Percentiles rank a stretch among this genome's conserved stretches.
phyloP scores from a whole-genome alignment of 495 filamentous ascomycete genomes.

The Bombardia bombarda region DNA sequence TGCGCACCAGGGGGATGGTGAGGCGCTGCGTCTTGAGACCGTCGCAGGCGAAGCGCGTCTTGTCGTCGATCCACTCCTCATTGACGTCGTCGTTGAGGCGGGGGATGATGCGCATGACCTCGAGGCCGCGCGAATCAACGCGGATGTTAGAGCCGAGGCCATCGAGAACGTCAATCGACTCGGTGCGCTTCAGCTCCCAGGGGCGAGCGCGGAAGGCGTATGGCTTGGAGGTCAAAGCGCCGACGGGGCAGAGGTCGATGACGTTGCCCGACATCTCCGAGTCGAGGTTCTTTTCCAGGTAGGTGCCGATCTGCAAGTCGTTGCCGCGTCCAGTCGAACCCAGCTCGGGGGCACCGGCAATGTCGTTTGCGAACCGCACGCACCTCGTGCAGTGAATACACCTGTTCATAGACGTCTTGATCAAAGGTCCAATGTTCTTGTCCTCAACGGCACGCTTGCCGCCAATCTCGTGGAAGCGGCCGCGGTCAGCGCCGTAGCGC shows the following conservation, averaged over 20 bases:
- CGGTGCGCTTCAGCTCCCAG: conserved; percentile 89
- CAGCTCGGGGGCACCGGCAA: conserved; percentile 90
- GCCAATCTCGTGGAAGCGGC: conserved; percentile 87
- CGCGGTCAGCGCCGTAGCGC: conserved; percentile 93
- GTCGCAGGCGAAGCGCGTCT: conserved; percentile 93
- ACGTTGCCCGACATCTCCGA: conserved; percentile 94
- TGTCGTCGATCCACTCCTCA: conserved; percentile 99
- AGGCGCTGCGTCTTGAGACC: conserved; percentile 92
- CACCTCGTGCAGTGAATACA: conserved; percentile 99
- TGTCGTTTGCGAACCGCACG: conserved; percentile 94
- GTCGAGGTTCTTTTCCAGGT: conserved; percentile 84
- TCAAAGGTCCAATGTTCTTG: conserved; percentile 97
- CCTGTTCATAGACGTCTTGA: conserved; percentile 99
- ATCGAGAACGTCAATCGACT: conserved; percentile 91
- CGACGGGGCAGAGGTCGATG: conserved; percentile 96
- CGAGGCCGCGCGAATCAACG: conserved; percentile 84
- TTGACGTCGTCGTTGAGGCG: conserved; percentile 95
- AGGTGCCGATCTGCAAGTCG: conserved; percentile 95
- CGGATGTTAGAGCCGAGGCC: conserved; percentile 90
- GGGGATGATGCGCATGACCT: conserved; percentile 91
- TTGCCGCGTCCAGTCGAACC: conserved; percentile 93
- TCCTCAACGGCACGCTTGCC: conserved; percentile 98
- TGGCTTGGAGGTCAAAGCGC: conserved; percentile 91
- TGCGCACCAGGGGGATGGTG: conserved; percentile 83
- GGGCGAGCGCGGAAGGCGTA: conserved; percentile 95